Conservation (phyloP, 2,329 filamentous ascomycete species). For the Rhytidhysteron rufulum region DNA sequence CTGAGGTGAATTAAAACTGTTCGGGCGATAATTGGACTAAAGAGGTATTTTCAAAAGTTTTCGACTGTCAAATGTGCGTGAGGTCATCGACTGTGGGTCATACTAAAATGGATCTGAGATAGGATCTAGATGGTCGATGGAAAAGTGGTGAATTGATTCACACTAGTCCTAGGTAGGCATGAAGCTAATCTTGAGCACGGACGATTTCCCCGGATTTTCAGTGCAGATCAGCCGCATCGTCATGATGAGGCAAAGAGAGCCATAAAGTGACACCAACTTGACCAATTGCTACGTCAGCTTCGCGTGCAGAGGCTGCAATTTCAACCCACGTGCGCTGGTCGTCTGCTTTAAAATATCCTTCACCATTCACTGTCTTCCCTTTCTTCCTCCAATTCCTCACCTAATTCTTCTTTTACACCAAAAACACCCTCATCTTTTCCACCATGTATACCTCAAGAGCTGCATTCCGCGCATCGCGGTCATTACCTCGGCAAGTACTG, state of each 20-base stretch:
- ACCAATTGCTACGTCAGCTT: not conserved
- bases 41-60: too few relatives aligned
- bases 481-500: too few relatives aligned
- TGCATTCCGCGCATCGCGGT: not conserved
- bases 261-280: not conserved
- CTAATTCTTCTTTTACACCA: not conserved
- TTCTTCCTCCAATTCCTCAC: not conserved
- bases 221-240: not conserved
- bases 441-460: slow-evolving; percentile 1
- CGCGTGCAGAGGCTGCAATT: not conserved
- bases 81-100: too few relatives aligned
- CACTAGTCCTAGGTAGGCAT: too few relatives aligned
- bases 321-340: not conserved
- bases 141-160: too few relatives aligned
- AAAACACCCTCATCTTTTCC: not conserved
- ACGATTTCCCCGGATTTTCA: too few relatives aligned
- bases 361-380: not conserved
- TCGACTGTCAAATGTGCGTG: too few relatives aligned
- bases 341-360: not conserved
- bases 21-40: too few relatives aligned
- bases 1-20: too few relatives aligned
- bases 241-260: not conserved
- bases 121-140: too few relatives aligned
- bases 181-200: too few relatives aligned
- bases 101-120: too few relatives aligned